Conservation (phyloP, 139 green algal species). For the Diplosphaera chodatii region DNA sequence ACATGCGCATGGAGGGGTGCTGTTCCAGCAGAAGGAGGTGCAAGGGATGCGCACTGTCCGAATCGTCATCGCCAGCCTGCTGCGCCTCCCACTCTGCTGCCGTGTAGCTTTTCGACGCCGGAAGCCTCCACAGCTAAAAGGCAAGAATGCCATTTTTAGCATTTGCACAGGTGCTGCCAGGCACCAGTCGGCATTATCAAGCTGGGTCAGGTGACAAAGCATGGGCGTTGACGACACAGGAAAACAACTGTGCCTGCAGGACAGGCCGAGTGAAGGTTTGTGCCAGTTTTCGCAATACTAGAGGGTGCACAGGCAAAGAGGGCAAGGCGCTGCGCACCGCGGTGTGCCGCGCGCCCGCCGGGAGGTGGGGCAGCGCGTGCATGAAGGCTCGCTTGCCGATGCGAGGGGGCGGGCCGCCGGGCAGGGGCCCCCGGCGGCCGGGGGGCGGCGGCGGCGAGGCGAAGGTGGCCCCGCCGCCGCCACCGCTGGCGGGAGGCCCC, state of each 20-base stretch:
- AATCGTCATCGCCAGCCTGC: neutral
- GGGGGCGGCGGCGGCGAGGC: neutral
- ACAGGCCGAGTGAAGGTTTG: too few relatives aligned
- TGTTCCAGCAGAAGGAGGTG: too few relatives aligned
- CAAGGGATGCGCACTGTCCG: too few relatives aligned
- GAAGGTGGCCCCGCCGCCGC: neutral
- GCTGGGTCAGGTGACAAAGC: too few relatives aligned
- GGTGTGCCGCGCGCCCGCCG: neutral
- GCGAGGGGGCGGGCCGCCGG: slow-evolving; percentile 10
- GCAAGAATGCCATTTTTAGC: too few relatives aligned
- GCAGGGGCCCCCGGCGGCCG: neutral
- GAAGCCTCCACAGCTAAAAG: slow-evolving; percentile 34
- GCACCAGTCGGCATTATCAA: too few relatives aligned
- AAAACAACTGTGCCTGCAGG: too few relatives aligned
- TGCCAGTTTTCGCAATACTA: too few relatives aligned
- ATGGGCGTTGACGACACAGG: too few relatives aligned
- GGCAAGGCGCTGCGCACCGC: neutral
- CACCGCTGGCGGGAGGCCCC: neutral
- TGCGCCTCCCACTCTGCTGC: slow-evolving; percentile 32
- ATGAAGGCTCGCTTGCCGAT: slow-evolving; percentile 74
- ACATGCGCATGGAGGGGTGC: too few relatives aligned
- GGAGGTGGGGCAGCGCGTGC: slow-evolving; percentile 48
- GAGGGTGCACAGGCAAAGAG: too few relatives aligned
- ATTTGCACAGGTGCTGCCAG: too few relatives aligned
- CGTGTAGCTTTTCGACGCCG: slow-evolving; percentile 25